Base-by-base conservation (phyloP, 495 filamentous ascomycete genomes). In the Penicillium alfredii region DNA sequence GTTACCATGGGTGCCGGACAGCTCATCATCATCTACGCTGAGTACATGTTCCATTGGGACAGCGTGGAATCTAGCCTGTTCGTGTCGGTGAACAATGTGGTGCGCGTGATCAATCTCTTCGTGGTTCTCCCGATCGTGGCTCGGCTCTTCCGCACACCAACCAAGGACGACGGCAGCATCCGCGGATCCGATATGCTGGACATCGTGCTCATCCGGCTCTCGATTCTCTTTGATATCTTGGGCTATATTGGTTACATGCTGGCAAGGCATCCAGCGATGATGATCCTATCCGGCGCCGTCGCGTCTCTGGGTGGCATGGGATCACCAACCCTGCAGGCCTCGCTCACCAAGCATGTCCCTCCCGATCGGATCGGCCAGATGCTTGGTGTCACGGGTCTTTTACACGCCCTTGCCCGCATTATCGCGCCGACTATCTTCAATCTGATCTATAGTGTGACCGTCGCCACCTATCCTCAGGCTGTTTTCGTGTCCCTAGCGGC, bases 311-410 rank as follows among this genome's bases (percentile, higher is more conserved):
- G 90, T 8, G 88, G 90, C 3, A 78, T 96, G 33, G 90, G 78
- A 0, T 80, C 78, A 4, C 89, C 92, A 3, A 90, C 83, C 0
- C 60, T 95, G 32, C 85, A 93, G 48, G 78, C 81, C 0, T 72
- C 84, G 0, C 61, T 96, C 11, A 96, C 86, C 34, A 96, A 96
- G 53, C 92, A 96, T 55, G 81, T 96, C 0, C 86, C 89, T 4
- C 71, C 75, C 6, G 82, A 90, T 45, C 73, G 74, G 18, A 81
- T 86, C 1, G 92, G 92, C 0, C 80, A 88, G 53, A 62, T 98
- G 33, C 73, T 98, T 2, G 92, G 92, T 7, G 92, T 88, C 1
- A 82, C 73, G 11, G 92, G 93, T 0, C 59, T 97, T 32, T 58
- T 98, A 41, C 92, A 96, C 65, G 83, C 86, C 0, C 54, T 92